These are phyloP conservation scores for Furcasterigmium sp. DNA, from an alignment of 2,329 filamentous ascomycete species.

Conservation along the genomic window DNA sequence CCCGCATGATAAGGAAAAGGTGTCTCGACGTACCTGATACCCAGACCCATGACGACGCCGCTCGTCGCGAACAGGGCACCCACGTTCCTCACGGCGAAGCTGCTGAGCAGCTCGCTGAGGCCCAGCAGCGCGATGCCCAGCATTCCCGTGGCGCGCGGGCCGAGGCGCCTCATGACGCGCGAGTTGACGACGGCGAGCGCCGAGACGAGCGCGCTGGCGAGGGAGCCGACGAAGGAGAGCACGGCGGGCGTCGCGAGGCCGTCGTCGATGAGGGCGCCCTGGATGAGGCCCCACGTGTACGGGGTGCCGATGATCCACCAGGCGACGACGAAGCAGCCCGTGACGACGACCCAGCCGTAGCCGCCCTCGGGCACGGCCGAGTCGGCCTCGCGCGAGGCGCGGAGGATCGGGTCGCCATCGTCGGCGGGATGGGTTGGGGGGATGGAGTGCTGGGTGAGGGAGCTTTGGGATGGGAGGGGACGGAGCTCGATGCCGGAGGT, in stretches of 20 bases:
- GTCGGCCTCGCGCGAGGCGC: too few relatives aligned
- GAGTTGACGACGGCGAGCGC: conserved; percentile 47
- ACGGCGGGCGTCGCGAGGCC: conserved; percentile 42
- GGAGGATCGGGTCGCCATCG: too few relatives aligned
- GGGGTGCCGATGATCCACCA: conserved; percentile 53
- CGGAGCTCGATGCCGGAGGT: too few relatives aligned
- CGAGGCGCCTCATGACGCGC: conserved; percentile 43
- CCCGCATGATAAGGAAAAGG: conserved; percentile 5
- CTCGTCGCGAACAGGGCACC: conserved; percentile 27
- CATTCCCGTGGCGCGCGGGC: conserved; percentile 38
- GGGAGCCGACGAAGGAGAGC: conserved; percentile 53
- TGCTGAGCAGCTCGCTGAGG: conserved; percentile 37
- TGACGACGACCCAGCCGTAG: conserved; percentile 52
- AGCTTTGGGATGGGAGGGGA: too few relatives aligned
- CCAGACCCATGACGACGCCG: conserved; percentile 24
- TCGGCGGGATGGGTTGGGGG: too few relatives aligned
- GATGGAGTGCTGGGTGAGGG: too few relatives aligned
- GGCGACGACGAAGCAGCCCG: conserved; percentile 40
- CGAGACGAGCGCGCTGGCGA: conserved; percentile 44
- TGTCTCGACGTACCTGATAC: conserved; percentile 15
- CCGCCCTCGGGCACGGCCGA: conserved; percentile 52
- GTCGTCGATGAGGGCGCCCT: conserved; percentile 47
- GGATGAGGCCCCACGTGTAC: conserved; percentile 50
- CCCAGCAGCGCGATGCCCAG: conserved; percentile 47
- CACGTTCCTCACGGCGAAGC: conserved; percentile 26